phyloP scores from a whole-genome alignment of 2,329 filamentous ascomycete genomes.

The Xylariaceae sp. region DNA sequence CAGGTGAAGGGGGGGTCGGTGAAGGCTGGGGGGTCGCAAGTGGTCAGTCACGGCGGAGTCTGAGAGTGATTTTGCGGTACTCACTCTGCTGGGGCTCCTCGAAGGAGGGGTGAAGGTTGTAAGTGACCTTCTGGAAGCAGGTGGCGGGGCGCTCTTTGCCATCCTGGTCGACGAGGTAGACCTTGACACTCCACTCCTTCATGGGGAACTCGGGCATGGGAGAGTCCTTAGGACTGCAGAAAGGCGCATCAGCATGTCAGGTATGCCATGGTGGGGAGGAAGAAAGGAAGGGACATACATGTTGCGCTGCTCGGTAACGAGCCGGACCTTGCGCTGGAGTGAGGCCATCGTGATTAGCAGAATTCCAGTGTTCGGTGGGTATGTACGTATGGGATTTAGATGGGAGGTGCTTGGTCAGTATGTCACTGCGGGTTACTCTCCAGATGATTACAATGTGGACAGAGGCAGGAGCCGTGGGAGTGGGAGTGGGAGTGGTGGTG shows the following conservation, averaged over 20 bases:
- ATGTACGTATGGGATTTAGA: not conserved
- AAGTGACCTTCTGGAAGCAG: slow-evolving; percentile 88
- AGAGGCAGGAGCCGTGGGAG: not conserved
- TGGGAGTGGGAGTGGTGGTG: not conserved
- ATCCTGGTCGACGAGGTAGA: slow-evolving; percentile 80
- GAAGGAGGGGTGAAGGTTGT: slow-evolving; percentile 93
- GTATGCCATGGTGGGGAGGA: not conserved
- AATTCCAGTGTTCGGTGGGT: not conserved
- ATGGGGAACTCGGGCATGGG: slow-evolving; percentile 87
- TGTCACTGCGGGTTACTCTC: no score
- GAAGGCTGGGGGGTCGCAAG: slow-evolving; percentile 55
- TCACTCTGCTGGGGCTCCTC: slow-evolving; percentile 80
- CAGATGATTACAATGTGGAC: not conserved
- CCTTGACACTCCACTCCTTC: slow-evolving; percentile 85
- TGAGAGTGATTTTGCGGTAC: slow-evolving; percentile 31
- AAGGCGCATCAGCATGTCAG: slow-evolving; percentile 18
- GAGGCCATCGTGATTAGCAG: slow-evolving; percentile 21
- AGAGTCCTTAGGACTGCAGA: slow-evolving; percentile 69
- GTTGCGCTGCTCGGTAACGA: slow-evolving; percentile 87
- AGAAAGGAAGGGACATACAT: slow-evolving; percentile 57
- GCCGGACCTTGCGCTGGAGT: slow-evolving; percentile 81
- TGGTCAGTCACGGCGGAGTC: slow-evolving; percentile 13
- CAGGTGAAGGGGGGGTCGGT: slow-evolving; percentile 84
- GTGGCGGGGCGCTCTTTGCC: slow-evolving; percentile 80
- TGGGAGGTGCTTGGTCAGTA: no score